Conservation (phyloP, 345 rosid species). For the Salix purpurea region DNA sequence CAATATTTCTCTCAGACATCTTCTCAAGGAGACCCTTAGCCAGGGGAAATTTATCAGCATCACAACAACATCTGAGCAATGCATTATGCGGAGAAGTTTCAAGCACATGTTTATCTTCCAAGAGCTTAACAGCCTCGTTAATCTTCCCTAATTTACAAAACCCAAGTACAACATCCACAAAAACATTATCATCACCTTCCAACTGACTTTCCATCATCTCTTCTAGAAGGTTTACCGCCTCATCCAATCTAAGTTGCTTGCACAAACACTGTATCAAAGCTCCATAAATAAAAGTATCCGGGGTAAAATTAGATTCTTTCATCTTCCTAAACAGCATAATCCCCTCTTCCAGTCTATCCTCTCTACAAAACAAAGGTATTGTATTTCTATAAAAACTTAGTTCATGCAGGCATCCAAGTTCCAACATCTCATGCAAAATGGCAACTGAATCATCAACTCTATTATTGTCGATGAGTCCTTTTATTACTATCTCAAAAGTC, state of each 20-base stretch:
- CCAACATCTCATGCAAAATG: conserved; percentile 41
- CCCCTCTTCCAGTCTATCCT: conserved; percentile 37
- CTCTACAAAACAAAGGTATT: conserved; percentile 41
- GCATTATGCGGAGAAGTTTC: conserved; percentile 40
- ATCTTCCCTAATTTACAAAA: conserved; percentile 35
- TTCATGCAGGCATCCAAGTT: conserved; percentile 24
- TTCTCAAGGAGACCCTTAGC: conserved; percentile 37
- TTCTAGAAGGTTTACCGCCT: conserved; percentile 33
- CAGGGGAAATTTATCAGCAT: conserved; percentile 28
- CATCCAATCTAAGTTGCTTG: conserved; percentile 35
- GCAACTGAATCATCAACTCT: conserved; percentile 31
- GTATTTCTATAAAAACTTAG: conserved; percentile 30
- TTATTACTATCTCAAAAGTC: conserved; percentile 47
- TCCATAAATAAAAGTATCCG: conserved; percentile 24
- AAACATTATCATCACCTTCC: conserved; percentile 16
- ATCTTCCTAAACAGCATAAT: conserved; percentile 38
- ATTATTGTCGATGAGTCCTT: conserved; percentile 30
- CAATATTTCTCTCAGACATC: conserved; percentile 34
- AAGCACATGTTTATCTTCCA: conserved; percentile 35
- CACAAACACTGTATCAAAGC: conserved; percentile 38
- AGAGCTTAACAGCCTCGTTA: conserved; percentile 30
- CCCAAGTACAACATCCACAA: conserved; percentile 37
- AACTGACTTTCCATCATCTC: conserved; percentile 34
- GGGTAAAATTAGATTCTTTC: conserved; percentile 31
- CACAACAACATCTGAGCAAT: conserved; percentile 44